Evolutionary conservation across 2,329 filamentous ascomycete species (phyloP).

Genomic region (Colletotrichum aenigma): DNA sequence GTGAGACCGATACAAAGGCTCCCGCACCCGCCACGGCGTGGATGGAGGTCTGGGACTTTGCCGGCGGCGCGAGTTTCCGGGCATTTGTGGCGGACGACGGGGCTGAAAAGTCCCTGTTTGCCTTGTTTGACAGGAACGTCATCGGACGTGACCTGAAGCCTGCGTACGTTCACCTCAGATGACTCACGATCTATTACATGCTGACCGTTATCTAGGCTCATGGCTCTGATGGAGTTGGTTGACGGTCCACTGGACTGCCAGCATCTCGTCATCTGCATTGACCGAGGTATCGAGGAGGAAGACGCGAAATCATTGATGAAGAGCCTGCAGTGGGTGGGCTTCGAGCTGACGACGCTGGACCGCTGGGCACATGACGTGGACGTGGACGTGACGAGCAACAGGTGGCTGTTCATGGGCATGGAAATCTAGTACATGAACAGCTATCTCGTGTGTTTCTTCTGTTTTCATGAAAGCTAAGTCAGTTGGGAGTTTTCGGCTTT

Average conservation of each 20-base stretch:
- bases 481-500: constrained; percentile 7
- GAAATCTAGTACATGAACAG: constrained; percentile 62
- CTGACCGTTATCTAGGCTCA: constrained; percentile 63
- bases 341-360: constrained; percentile 81
- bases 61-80: constrained; percentile 81
- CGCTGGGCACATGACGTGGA: constrained; percentile 69
- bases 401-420: constrained; percentile 89
- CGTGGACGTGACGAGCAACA: constrained; percentile 71
- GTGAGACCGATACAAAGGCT: not conserved
- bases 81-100: constrained; percentile 79
- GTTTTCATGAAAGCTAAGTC: constrained; percentile 6
- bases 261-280: constrained; percentile 80
- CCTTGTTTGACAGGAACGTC: constrained; percentile 80
- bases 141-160: constrained; percentile 82
- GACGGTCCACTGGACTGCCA: constrained; percentile 77
- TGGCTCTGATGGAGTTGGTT: constrained; percentile 89
- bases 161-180: constrained; percentile 64
- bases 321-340: constrained; percentile 92
- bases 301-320: constrained; percentile 73
- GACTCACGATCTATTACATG: no score
- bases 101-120: constrained; percentile 77
- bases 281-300: constrained; percentile 67
- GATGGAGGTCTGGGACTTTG: constrained; percentile 86
- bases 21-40: constrained; percentile 54
- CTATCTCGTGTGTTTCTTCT: not conserved